Evolutionary conservation across 2,329 filamentous ascomycete genomes (phyloP).

Genomic region (Onygenales sp.): DNA sequence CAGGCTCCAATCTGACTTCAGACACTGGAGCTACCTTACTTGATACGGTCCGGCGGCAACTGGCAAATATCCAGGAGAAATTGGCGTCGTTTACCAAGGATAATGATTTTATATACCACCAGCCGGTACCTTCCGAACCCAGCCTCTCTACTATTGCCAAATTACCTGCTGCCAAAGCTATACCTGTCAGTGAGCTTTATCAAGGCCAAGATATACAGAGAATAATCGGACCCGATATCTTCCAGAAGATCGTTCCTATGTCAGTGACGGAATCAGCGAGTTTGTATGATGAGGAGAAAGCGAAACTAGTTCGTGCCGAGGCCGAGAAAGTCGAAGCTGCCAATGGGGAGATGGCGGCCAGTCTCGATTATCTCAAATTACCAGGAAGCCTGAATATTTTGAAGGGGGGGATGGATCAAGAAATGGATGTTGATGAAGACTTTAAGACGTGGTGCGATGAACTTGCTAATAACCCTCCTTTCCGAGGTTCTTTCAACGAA

Average conservation of each 20-base stretch:
- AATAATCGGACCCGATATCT: conserved; percentile 94
- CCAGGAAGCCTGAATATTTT: conserved; percentile 82
- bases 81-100: conserved; percentile 71
- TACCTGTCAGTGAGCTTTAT: conserved; percentile 92
- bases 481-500: conserved; percentile 67
- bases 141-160: conserved; percentile 75
- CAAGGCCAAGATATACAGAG: conserved; percentile 94
- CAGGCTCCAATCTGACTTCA: conserved; percentile 71
- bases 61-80: conserved; percentile 71
- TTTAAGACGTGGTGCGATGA: conserved; percentile 93
- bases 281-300: conserved; percentile 96
- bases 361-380: conserved; percentile 83
- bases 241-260: conserved; percentile 92
- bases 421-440: conserved; percentile 78
- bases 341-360: conserved; percentile 92
- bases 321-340: conserved; percentile 87
- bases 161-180: conserved; percentile 88
- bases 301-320: conserved; percentile 86
- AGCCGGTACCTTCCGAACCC: conserved; percentile 77
- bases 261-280: conserved; percentile 94
- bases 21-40: conserved; percentile 65
- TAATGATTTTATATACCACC: conserved; percentile 98
- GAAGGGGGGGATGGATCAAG: conserved; percentile 86
- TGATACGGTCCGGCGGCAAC: conserved; percentile 78
- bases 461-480: conserved; percentile 74